These are phyloP conservation scores for Trametes cubensis DNA, from an alignment of 768 basidiomycete species.

Conservation along the genomic window DNA sequence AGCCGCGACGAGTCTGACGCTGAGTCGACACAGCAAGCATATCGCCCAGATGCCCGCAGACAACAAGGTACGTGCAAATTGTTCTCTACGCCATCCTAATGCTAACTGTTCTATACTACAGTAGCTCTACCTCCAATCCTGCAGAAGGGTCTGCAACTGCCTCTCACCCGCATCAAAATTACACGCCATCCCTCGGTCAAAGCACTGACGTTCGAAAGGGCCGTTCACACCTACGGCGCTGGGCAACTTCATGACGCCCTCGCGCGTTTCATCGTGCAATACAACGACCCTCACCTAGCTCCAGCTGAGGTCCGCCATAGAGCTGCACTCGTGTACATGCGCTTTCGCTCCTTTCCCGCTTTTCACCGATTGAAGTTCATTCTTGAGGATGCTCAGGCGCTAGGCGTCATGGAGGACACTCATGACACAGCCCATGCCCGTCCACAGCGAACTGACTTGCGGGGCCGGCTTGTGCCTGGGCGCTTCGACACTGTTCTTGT, in stretches of 20 bases:
- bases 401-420: constrained; percentile 17
- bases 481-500: constrained; percentile 46
- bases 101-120: too few relatives aligned
- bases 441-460: constrained; percentile 25
- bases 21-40: too few relatives aligned
- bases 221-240: neutral
- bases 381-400: constrained; percentile 20
- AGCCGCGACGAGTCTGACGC: too few relatives aligned
- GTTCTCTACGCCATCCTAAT: too few relatives aligned
- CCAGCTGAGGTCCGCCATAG: too few relatives aligned
- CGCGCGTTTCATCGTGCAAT: constrained; percentile 2
- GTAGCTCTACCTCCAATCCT: too few relatives aligned
- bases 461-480: constrained; percentile 23
- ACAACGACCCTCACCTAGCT: neutral
- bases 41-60: too few relatives aligned
- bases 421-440: constrained; percentile 36
- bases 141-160: too few relatives aligned
- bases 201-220: neutral
- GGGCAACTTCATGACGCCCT: constrained; percentile 10
- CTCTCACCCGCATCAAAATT: neutral
- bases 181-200: constrained; percentile 2
- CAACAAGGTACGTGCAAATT: too few relatives aligned
- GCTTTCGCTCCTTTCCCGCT: too few relatives aligned
- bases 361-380: constrained; percentile 39
- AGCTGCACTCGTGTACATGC: too few relatives aligned